Evolutionary conservation across 768 basidiomycete genomes (phyloP), one percentile per base, ranked within the genome.

Genomic region (Phallus indusiatus): DNA sequence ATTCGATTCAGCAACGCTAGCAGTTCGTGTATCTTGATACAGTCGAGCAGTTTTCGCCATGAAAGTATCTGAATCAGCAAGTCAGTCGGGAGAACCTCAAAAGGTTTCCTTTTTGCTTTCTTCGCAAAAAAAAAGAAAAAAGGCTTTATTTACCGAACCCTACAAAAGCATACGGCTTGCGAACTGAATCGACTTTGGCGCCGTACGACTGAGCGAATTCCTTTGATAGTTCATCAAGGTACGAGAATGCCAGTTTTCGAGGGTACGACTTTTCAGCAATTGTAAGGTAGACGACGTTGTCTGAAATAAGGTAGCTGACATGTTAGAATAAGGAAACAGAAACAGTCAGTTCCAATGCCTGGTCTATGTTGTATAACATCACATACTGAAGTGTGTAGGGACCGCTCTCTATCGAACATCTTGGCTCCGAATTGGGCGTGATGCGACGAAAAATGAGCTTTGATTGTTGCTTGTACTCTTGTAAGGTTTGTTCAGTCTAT

Each of bases 91-190:
- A 54, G 54, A 60, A 53, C 36, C 52, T 12, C 53, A 64, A 42
- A 22, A 57, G 17, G 28, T 28, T 28, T 28, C 7, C 4, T 7
- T 28, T 28, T 28, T 28, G 7, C 7, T 28, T 28, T 28, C 51
- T 24, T 34, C 46, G 62, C 52, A n/a, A n/a, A 47, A 49, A 46
- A 61, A 35, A 20, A 63, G 53, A n/a, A n/a, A 47, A 49, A 46
- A 61, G 35, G 21, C 76, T 90, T 64, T 28, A 28, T 28, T 28
- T 66, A 94, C 94, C 94, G 66, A 99, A 99, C 51, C 96, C 94
- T 61, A 98, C 89, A 69, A 98, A 98, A 22, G 96, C 95, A 70
- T 99, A 99, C n/a, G 96, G 96, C 71, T 95, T 92, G 63, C 92
- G 82, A 17, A 88, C 88, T 17, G 82, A 79, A 66, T 97, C 95